phyloP scores from a whole-genome alignment of 2,329 filamentous ascomycete genomes.

The Calonectria leucothoes region DNA sequence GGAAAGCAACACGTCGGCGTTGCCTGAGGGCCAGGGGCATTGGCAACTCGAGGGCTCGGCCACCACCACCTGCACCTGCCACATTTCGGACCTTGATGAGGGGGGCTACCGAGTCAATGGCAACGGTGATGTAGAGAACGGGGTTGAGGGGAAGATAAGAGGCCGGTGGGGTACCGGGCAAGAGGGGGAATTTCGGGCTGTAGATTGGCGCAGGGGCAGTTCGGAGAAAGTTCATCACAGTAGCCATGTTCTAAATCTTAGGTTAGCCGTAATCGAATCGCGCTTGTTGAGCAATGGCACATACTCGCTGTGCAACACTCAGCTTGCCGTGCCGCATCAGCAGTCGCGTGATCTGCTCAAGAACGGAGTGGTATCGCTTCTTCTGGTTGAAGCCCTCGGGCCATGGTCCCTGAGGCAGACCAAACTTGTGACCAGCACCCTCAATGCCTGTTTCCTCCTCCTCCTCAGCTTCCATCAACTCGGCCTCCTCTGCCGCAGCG shows the following conservation, averaged over 20 bases:
- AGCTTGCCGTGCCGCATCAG: slow-evolving; percentile 94
- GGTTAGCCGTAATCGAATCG: slow-evolving; percentile 20
- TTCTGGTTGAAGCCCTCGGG: slow-evolving; percentile 74
- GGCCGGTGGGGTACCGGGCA: slow-evolving; percentile 82
- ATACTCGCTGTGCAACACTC: slow-evolving; percentile 87
- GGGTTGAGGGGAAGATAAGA: slow-evolving; percentile 89
- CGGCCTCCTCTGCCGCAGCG: slow-evolving; percentile 35
- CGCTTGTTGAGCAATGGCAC: slow-evolving; percentile 38
- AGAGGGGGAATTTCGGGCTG: slow-evolving; percentile 76
- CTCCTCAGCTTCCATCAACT: slow-evolving; percentile 23
- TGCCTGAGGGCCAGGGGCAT: slow-evolving; percentile 80
- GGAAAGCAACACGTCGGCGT: slow-evolving; percentile 80
- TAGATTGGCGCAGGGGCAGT: slow-evolving; percentile 83
- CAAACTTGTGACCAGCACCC: slow-evolving; percentile 79
- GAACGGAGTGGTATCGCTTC: slow-evolving; percentile 85
- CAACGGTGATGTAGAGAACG: slow-evolving; percentile 87
- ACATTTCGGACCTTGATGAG: slow-evolving; percentile 83
- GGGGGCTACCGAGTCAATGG: slow-evolving; percentile 92
- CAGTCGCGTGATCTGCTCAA: slow-evolving; percentile 89
- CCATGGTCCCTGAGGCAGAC: slow-evolving; percentile 75
- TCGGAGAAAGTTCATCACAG: slow-evolving; percentile 86
- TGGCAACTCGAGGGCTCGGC: slow-evolving; percentile 84
- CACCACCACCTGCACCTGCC: slow-evolving; percentile 86
- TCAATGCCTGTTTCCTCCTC: slow-evolving; percentile 34
- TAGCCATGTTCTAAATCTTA: slow-evolving; percentile 78